A percentile compares a stretch with the other conserved stretches of the same genome.
Evolutionary conservation across 2,329 filamentous ascomycete species (phyloP).

Genomic region (Calonectria pseudoreteaudii): DNA sequence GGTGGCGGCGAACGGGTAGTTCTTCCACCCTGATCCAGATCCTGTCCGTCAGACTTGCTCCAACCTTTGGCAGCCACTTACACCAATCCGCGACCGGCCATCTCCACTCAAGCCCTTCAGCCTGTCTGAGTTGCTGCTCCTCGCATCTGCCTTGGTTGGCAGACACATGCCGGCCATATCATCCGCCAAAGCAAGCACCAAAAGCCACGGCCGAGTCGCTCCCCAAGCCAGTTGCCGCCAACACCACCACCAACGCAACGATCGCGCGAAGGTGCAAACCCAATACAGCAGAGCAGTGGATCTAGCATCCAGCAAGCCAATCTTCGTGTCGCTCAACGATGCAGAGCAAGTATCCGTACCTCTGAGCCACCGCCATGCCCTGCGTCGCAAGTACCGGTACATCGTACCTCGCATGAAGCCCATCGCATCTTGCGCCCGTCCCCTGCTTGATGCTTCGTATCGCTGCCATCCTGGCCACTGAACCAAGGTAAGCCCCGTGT

Average conservation of each 20-base stretch:
- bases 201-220: neutral
- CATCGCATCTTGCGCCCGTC: constrained; percentile 37
- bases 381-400: constrained; percentile 38
- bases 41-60: constrained; percentile 6
- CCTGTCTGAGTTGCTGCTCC: constrained; percentile 3
- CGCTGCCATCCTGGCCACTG: constrained; percentile 14
- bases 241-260: constrained; percentile 15
- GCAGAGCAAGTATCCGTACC: constrained; percentile 17
- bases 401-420: constrained; percentile 39
- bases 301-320: neutral
- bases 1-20: constrained; percentile 3
- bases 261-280: constrained; percentile 23
- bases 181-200: constrained; percentile 13
- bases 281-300: constrained; percentile 24
- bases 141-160: constrained; percentile 1
- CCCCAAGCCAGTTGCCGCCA: neutral
- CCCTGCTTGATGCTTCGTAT: constrained; percentile 44
- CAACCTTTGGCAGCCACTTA: constrained; percentile 5
- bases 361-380: constrained; percentile 26
- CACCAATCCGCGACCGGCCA: constrained; percentile 8
- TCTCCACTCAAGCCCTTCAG: neutral
- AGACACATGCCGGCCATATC: neutral
- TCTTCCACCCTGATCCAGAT: constrained; percentile 22
- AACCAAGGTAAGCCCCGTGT: constrained; percentile 14
- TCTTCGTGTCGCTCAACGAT: neutral